Evolutionary conservation across 2,329 filamentous ascomycete genomes (phyloP).

Genomic region (Colletotrichum spinosum): DNA sequence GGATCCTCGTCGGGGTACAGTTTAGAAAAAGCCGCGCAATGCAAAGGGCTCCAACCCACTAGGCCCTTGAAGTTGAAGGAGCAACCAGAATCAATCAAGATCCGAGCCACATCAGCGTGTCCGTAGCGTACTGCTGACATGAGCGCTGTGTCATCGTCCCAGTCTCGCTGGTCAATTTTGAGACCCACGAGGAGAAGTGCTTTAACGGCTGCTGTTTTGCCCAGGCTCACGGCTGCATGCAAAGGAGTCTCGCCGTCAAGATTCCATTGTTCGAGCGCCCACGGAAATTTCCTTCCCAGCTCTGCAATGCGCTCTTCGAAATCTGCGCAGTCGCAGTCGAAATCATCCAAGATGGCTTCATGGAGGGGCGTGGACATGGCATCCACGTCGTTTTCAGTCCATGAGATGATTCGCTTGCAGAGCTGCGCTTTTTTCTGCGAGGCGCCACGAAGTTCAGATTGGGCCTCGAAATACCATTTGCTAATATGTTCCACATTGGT

Average conservation of each 20-base stretch:
- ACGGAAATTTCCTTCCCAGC: neutral
- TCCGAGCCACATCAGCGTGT: neutral
- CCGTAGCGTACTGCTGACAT: accelerated
- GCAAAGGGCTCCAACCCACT: accelerated
- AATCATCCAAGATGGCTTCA: neutral
- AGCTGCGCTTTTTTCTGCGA: neutral
- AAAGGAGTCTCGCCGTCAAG: neutral
- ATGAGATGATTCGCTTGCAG: neutral
- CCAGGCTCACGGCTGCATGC: neutral
- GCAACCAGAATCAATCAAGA: constrained; percentile 1
- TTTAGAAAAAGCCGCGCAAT: accelerated
- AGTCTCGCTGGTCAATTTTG: neutral
- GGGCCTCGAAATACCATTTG: neutral
- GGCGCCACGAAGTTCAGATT: neutral
- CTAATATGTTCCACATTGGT: no score
- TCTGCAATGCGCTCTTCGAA: neutral
- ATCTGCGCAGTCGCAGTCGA: neutral
- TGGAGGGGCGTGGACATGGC: neutral
- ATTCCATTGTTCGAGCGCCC: neutral
- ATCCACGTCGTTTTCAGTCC: neutral
- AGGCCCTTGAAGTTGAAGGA: accelerated
- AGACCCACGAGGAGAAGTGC: neutral
- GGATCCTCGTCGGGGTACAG: neutral
- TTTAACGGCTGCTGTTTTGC: neutral
- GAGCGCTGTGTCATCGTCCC: accelerated